Evolutionary conservation across 352 stramenopile species (phyloP).

Genomic region (Phytophthora lateralis): DNA sequence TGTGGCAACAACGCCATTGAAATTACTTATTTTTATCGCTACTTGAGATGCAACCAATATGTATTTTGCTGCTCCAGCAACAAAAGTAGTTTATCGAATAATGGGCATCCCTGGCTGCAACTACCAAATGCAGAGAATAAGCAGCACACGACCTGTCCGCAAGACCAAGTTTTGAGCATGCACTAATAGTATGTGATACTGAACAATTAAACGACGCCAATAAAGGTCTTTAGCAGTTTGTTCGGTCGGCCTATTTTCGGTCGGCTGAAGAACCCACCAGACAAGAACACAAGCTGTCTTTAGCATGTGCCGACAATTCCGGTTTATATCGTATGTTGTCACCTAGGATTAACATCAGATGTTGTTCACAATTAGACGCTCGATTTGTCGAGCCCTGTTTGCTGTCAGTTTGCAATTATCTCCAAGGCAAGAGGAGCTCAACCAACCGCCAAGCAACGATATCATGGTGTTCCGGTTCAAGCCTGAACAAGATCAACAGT

Average conservation of each 20-base stretch:
- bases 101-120: too few relatives aligned
- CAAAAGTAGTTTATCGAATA: too few relatives aligned
- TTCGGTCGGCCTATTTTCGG: background rate
- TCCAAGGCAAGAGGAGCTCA: background rate
- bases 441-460: background rate
- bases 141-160: too few relatives aligned
- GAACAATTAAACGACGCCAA: too few relatives aligned
- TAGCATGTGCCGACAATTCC: background rate
- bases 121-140: too few relatives aligned
- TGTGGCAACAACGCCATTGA: too few relatives aligned
- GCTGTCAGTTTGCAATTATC: background rate
- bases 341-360: background rate
- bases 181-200: too few relatives aligned
- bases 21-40: too few relatives aligned
- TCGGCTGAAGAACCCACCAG: background rate
- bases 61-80: too few relatives aligned
- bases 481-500: constrained; percentile 10
- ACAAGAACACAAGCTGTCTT: background rate
- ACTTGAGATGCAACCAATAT: too few relatives aligned
- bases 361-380: background rate
- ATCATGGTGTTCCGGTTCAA: background rate
- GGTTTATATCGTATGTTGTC: background rate
- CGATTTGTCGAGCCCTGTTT: background rate
- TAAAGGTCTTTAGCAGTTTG: constrained; percentile 1
- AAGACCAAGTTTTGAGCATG: too few relatives aligned